Evolutionary conservation across 495 filamentous ascomycete species (phyloP), one percentile per base, ranked within the genome.

Genomic region (Oleoguttula mirabilis): DNA sequence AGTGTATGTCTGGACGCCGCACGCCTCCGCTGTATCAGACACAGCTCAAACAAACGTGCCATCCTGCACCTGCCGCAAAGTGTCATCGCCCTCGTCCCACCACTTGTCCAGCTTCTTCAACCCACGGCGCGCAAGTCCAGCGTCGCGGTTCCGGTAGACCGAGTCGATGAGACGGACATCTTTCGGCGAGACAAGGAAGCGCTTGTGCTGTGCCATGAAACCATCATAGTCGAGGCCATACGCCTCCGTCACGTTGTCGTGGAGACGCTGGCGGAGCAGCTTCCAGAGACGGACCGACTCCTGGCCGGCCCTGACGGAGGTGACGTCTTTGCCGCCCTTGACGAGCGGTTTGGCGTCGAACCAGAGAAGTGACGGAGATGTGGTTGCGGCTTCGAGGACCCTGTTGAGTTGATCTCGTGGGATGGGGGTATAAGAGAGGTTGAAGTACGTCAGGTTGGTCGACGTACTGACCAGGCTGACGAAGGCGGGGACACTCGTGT

Each of bases 71-170:
- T 19, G 4, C 35, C 8, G 21, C 42, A 45, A 22, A 6, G 42
- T 45, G 36, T 48, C 45, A 42, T 58, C 55, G 17, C 39, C 52
- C 31, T 50, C 41, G 21, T 54, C 48, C 57, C 55, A 56, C 50
- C 47, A 54, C 37, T 56, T 58, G 4, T 59, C 55, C 39, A 62
- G 42, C 31, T 41, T 48, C 47, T 49, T 53, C 42, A 54, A n/a
- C 11, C 59, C 55, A 12, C 55, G 36, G n/a, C 58, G 34, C 3
- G 61, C 64, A n/a, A 56, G 16, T 3, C 46, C 55, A 10, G 63
- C 58, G 56, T 65, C 56, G 5, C 55, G 48, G 51, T 63, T 66
- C 10, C 61, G 58, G 47, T 66, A 66, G 24, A 62, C 60, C 20
- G 55, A 58, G 36, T 67, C 54, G 31, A 67, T 61, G 14, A 60